Conservation (phyloP, 164 flowering plant species). For the Hamamelis virginiana region DNA sequence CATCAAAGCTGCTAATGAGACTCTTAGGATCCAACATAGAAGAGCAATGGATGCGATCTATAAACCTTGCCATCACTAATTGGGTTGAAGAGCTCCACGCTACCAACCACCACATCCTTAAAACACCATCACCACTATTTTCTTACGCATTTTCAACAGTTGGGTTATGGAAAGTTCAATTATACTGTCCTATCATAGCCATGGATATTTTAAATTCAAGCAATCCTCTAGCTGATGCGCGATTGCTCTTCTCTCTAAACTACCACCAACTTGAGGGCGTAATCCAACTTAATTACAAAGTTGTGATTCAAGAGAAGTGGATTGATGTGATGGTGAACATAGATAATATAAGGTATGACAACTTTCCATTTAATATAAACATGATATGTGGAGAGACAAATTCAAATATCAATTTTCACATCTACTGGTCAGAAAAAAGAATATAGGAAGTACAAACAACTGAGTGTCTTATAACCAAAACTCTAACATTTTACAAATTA, state of each 20-base stretch:
- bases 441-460: not conserved
- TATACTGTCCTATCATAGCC: constrained; percentile 80
- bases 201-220: constrained; percentile 61
- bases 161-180: constrained; percentile 88
- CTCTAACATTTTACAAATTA: not conserved
- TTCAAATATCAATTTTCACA: too few relatives aligned
- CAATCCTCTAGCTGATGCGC: constrained; percentile 38
- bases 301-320: constrained; percentile 51
- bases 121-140: constrained; percentile 62
- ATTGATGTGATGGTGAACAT: constrained; percentile 53
- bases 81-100: constrained; percentile 58
- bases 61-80: constrained; percentile 84
- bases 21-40: constrained; percentile 71
- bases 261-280: constrained; percentile 89
- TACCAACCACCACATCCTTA: constrained; percentile 16
- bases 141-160: constrained; percentile 58
- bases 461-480: not conserved
- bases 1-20: constrained; percentile 63
- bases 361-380: not conserved
- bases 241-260: constrained; percentile 61
- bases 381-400: too few relatives aligned
- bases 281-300: constrained; percentile 64
- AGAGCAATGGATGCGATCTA: constrained; percentile 83
- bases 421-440: not conserved
- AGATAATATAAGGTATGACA: constrained; percentile 81